Conservation (phyloP, 768 basidiomycete genomes). For the Russula sp. region DNA sequence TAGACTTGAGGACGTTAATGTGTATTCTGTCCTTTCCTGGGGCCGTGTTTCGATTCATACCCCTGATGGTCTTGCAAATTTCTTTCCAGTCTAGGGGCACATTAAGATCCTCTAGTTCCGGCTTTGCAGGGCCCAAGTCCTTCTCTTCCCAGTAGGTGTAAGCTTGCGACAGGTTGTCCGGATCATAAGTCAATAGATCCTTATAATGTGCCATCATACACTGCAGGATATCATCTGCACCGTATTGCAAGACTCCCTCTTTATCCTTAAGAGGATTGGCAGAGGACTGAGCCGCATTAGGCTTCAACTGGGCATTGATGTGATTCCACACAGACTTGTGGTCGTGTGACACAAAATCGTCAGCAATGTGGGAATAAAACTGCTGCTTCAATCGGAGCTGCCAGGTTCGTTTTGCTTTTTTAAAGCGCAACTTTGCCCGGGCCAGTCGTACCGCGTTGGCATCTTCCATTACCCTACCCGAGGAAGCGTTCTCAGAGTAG, state of each 20-base stretch:
- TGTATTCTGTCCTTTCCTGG: background rate
- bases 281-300: accelerated
- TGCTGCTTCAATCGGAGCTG: background rate
- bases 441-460: background rate
- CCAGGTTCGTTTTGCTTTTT: background rate
- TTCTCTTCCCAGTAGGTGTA: background rate
- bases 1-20: background rate
- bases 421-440: background rate
- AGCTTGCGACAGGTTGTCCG: background rate
- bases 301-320: background rate
- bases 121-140: background rate
- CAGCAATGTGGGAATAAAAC: background rate
- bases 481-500: too few species aligned
- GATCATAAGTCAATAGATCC: conserved; percentile 4
- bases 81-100: background rate
- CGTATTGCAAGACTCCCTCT: background rate
- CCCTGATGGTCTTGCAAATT: background rate
- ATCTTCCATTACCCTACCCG: background rate
- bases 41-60: background rate
- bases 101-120: too few species aligned
- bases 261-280: background rate
- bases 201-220: background rate
- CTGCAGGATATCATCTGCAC: background rate
- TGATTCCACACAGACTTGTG: background rate
- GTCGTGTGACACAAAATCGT: background rate